Evolutionary conservation across 192 early-diverging fungal genomes (phyloP), one percentile per base, ranked within the genome.

Genomic region (Coemansia sp.): DNA sequence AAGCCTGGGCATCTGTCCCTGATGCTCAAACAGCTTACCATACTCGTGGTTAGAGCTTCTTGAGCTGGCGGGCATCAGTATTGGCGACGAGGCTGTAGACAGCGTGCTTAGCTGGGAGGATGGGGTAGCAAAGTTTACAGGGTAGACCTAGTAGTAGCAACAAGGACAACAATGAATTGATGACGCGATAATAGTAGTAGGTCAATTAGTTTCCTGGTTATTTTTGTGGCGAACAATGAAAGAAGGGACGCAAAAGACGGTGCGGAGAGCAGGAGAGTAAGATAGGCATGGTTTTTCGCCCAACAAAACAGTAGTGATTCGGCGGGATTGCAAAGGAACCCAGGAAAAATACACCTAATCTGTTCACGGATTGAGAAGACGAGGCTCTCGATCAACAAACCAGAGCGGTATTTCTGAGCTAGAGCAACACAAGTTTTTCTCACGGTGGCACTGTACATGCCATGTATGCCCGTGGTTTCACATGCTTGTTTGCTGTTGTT

Each of bases 1-100:
- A 34, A 98, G 86, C 56, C 86, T 87, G 28, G 94, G 92, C 48
- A 98, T 83, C 45, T 70, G 78, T 22, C 55, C 70, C 61, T 93
- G 89, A 61, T 86, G 84, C 33, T 77, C 85, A 62, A 86, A 83
- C 63, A 93, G 85, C 53, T 73, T 83, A 7, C 87, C 87, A 53
- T 52, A 25, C 55, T 76, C 63, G 30, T 56, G 23, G 14, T 22
- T 47, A 3, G 30, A 19, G 31, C 38, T 41, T 17, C 59, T 31
- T 23, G 67, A 30, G 61, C 37, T 74, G 29, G 20, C 19, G 2
- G 59, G 41, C 65, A 68, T 65, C 13, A 15, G 50, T 29, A 25
- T 45, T 31, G 52, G 8, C 3, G 52, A 25, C 20, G 27, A n/a
- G 2, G 30, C 0, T 5, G 29, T 25, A 28, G 41, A 23, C 8